Evolutionary conservation across 2,329 filamentous ascomycete species (phyloP).

Genomic region (Ampelomyces quisqualis): DNA sequence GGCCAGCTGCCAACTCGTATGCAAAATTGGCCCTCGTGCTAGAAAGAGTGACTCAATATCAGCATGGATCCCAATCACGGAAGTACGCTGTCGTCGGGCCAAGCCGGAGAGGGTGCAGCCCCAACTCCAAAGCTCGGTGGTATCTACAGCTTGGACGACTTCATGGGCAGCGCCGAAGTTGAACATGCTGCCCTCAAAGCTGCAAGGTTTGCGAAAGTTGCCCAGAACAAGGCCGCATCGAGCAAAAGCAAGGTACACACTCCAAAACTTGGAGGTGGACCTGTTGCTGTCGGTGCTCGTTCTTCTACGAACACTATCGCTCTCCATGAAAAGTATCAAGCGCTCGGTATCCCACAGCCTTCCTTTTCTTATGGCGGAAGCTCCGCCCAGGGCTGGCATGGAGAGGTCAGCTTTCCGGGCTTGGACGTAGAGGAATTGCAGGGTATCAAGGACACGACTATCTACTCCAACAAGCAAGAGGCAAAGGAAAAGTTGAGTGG

Average conservation of each 20-base stretch:
- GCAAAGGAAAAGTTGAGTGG: conserved; percentile 46
- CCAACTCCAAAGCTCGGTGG: conserved; percentile 5
- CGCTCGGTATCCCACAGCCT: conserved; percentile 25
- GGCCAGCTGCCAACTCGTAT: not conserved
- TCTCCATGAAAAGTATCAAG: conserved; percentile 31
- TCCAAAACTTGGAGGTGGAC: conserved; percentile 7
- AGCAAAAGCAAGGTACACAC: too few species aligned
- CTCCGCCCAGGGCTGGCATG: conserved; percentile 20
- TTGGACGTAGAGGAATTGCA: conserved; percentile 17
- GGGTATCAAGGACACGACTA: conserved; percentile 19
- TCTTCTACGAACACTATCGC: conserved; percentile 22
- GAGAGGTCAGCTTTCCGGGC: conserved; percentile 25
- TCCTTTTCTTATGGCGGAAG: conserved; percentile 19
- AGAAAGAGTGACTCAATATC: not conserved
- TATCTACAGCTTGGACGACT: conserved; percentile 25
- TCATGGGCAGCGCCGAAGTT: conserved; percentile 12
- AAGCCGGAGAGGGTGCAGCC: not conserved
- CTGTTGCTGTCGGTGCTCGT: conserved; percentile 24
- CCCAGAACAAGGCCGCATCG: conserved; percentile 10
- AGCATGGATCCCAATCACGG: conserved; percentile 15
- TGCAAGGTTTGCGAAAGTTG: not conserved
- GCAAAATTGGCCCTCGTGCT: too few species aligned
- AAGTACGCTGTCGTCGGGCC: not conserved
- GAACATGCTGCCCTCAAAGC: conserved; percentile 7
- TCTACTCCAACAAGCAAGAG: conserved; percentile 42